Evolutionary conservation across 805 yeast species (phyloP).

Genomic region (Starmera quercuum): DNA sequence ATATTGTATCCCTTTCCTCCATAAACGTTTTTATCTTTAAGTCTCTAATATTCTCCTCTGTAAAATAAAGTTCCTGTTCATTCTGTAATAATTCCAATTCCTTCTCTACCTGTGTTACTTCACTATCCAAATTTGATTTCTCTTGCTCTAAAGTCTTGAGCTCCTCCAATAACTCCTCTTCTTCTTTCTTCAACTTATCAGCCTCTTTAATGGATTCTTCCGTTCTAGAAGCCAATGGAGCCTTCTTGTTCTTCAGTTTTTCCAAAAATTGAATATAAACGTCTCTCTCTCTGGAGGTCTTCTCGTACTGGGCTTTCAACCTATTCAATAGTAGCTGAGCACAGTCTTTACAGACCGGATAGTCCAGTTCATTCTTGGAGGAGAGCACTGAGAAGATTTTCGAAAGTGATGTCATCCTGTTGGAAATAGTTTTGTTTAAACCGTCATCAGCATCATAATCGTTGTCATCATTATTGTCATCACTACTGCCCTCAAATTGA

Average conservation of each 20-base stretch:
- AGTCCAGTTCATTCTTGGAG: constrained; percentile 66
- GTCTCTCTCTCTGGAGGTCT: constrained; percentile 69
- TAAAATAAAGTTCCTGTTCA: constrained; percentile 40
- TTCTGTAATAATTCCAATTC: constrained; percentile 39
- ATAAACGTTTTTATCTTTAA: constrained; percentile 42
- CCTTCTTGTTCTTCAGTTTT: constrained; percentile 52
- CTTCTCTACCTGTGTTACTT: constrained; percentile 30
- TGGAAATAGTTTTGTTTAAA: constrained; percentile 27
- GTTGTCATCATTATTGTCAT: constrained; percentile 18
- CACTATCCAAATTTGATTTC: constrained; percentile 16
- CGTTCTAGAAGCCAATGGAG: constrained; percentile 24
- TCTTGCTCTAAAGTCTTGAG: constrained; percentile 36
- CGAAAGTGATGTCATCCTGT: constrained; percentile 44
- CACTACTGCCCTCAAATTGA: constrained; percentile 14
- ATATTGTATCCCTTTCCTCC: constrained; percentile 53
- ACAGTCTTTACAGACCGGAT: constrained; percentile 87
- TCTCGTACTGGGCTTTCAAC: constrained; percentile 63
- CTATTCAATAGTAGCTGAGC: constrained; percentile 57
- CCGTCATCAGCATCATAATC: constrained; percentile 22
- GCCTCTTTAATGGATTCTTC: constrained; percentile 17
- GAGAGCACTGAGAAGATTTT: constrained; percentile 68
- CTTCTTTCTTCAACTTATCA: constrained; percentile 26
- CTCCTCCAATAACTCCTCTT: constrained; percentile 38
- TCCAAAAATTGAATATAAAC: constrained; percentile 66
- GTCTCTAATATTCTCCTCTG: constrained; percentile 47